Base-by-base conservation (phyloP, 352 stramenopile species). In the Phytopythium chamaehyphon region DNA sequence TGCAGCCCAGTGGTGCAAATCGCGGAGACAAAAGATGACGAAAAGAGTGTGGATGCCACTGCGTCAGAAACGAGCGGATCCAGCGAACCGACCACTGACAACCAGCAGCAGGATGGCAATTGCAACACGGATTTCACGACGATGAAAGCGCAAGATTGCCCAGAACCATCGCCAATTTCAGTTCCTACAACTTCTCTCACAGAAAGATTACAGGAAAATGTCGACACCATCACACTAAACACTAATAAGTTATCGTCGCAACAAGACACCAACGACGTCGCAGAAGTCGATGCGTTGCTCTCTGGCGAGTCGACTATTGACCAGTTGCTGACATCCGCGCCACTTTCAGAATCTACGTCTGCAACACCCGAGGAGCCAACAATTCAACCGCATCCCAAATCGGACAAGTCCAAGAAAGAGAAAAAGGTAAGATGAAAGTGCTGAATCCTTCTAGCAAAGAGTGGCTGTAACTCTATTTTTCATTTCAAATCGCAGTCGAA, bases 401-500 rank as follows among this genome's bases (percentile, higher is more conserved):
- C 42, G 22, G 44, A 37, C 7, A 50, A 50, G 44, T 24, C 26
- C 23, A 50, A 50, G 44, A 50, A 50, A 24, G 44, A 50, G 26
- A 50, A 40, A 33, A 50, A 50, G 44, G 44, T 40, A n/a, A 6
- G 6, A n/a, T 8, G 22, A 3, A 4, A 11, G 18, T 50, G n/a
- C 11, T 11, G 38, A 50, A 6, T 37, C 0, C 3, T 50, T 23
- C n/a, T n/a, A n/a, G n/a, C n/a, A n/a, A n/a, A n/a, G n/a, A n/a
- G n/a, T n/a, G n/a, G n/a, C n/a, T n/a, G n/a, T n/a, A n/a, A n/a
- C n/a, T n/a, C n/a, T n/a, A n/a, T n/a, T n/a, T n/a, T n/a, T n/a
- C n/a, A n/a, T n/a, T n/a, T n/a, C n/a, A n/a, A n/a, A 48, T 36
- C 14, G n/a, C 35, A 53, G 47, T 11, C 16, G 12, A 64, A 51